These are phyloP conservation scores for Climacium dendroides DNA, from an alignment of 225 moss, liverwort and hornwort species.

Conservation along the genomic window DNA sequence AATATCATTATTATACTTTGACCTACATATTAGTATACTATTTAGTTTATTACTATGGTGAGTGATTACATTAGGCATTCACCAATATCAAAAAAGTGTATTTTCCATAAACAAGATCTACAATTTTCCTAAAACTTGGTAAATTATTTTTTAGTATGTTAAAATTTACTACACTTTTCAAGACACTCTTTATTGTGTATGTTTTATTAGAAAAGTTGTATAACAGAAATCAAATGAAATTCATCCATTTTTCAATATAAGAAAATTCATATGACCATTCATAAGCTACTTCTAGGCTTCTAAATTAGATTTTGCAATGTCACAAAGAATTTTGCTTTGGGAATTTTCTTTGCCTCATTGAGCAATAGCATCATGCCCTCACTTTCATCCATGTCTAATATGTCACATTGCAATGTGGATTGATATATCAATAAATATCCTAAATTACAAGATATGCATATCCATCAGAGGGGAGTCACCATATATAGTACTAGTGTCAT, in stretches of 20 bases:
- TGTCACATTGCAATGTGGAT: neutral
- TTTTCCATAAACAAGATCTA: neutral
- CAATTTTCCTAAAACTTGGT: fast-evolving
- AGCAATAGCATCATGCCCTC: neutral
- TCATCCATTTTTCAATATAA: neutral
- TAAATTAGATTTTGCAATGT: neutral
- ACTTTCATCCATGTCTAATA: neutral
- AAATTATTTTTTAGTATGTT: neutral
- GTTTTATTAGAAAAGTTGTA: neutral
- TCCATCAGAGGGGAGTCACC: neutral
- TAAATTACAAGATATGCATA: neutral
- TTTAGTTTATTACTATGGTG: too few species aligned
- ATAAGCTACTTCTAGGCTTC: neutral
- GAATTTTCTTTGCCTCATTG: neutral
- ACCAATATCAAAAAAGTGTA: too few species aligned
- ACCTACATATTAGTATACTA: neutral
- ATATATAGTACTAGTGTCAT: neutral
- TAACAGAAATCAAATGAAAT: neutral
- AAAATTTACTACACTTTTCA: neutral
- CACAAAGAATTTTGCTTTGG: neutral
- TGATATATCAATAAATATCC: neutral
- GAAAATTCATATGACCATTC: neutral
- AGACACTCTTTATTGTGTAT: neutral
- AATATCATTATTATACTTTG: neutral
- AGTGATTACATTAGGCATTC: neutral